phyloP scores from a whole-genome alignment of 225 moss, liverwort and hornwort species.

The Polytrichum commune region DNA sequence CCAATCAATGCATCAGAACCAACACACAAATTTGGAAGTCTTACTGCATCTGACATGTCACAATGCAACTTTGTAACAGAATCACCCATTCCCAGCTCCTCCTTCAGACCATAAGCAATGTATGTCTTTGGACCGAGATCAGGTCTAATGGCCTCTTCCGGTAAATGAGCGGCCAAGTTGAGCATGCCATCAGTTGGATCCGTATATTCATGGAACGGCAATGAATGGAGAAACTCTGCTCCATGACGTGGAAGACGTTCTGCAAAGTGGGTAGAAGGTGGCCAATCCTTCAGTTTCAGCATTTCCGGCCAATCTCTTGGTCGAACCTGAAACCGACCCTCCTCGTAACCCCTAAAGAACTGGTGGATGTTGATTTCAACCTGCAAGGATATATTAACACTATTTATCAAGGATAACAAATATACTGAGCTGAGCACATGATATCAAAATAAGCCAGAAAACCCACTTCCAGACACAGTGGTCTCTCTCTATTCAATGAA shows the following conservation, averaged over 20 bases:
- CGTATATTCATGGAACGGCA: conserved; percentile 60
- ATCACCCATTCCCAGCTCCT: conserved; percentile 58
- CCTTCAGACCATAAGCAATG: conserved; percentile 52
- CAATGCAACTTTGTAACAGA: conserved; percentile 68
- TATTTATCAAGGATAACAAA: neutral
- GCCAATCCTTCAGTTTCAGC: conserved; percentile 69
- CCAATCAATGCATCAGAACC: too few relatives aligned
- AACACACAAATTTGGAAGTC: neutral
- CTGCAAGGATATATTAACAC: conserved; percentile 10
- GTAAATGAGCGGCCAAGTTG: conserved; percentile 59
- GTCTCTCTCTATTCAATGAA: too few relatives aligned
- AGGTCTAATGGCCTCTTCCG: conserved; percentile 33
- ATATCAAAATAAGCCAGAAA: neutral
- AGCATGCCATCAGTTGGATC: conserved; percentile 45
- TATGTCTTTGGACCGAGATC: conserved; percentile 68
- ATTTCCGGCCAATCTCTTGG: conserved; percentile 54
- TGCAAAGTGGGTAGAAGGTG: conserved; percentile 51
- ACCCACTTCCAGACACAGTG: neutral
- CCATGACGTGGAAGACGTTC: conserved; percentile 59
- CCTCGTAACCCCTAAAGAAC: conserved; percentile 58
- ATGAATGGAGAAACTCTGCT: conserved; percentile 44
- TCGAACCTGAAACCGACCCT: conserved; percentile 29
- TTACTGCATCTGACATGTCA: conserved; percentile 69
- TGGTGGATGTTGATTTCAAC: conserved; percentile 65
- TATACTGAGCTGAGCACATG: neutral